Conservation (phyloP, 768 basidiomycete species). For the Auriculariales sp. region DNA sequence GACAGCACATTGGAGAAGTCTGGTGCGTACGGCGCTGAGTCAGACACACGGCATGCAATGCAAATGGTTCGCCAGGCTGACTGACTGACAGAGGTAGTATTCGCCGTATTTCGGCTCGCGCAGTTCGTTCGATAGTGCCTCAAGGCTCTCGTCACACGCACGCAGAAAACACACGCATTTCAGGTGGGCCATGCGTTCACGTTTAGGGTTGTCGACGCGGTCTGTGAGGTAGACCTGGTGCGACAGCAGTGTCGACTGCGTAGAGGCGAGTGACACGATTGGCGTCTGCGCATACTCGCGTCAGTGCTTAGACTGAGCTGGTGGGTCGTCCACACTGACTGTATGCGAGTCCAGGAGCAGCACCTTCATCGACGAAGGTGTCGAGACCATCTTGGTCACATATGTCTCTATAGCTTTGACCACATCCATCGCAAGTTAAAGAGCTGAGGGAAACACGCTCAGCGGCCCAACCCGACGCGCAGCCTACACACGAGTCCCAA, state of each 20-base stretch:
- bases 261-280: conserved; percentile 86
- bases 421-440: conserved; percentile 58
- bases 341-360: conserved; percentile 89
- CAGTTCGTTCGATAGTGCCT: conserved; percentile 71
- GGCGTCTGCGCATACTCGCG: conserved; percentile 66
- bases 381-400: conserved; percentile 74
- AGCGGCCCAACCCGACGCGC: not conserved
- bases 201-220: conserved; percentile 84
- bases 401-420: conserved; percentile 92
- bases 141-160: conserved; percentile 66
- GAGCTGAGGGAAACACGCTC: not conserved
- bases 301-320: conserved; percentile 1
- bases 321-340: conserved; percentile 27
- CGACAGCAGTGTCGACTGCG: conserved; percentile 82
- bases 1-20: conserved; percentile 92
- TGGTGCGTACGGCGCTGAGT: conserved; percentile 16
- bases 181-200: conserved; percentile 90
- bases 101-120: conserved; percentile 89
- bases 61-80: not conserved
- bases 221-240: conserved; percentile 98
- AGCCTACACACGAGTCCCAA: no score
- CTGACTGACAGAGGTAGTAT: conserved; percentile 96
- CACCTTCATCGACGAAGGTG: conserved; percentile 86
- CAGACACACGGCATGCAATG: not conserved
- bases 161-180: conserved; percentile 93